Base-by-base conservation (phyloP, 1,139 yeast species). In the Blastobotrys ciferrii region DNA sequence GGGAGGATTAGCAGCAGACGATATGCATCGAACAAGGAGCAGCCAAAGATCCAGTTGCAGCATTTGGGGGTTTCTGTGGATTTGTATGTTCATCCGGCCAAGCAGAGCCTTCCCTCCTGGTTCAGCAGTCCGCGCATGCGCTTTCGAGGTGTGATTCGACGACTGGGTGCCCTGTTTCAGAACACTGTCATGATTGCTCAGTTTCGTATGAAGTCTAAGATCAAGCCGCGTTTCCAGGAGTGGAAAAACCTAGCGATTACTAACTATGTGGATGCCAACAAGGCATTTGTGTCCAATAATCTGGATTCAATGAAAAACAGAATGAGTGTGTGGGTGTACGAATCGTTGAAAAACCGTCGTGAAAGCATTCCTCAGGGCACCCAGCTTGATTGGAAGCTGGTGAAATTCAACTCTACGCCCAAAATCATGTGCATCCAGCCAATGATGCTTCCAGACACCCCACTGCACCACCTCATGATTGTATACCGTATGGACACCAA, bases 221-320 rank as follows among this genome's bases (percentile, higher is more conserved):
- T 80, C 57, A 80, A 76, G 61, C 87, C 89, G 19, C 73, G 80
- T 42, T 82, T 83, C 63, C 68, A 80, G 42, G 75, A 80, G 52
- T 84, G 91, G 91, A 83, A 82, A 63, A 85, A 84, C 63, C 76
- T 76, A 42, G 88, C 89, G 13, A 77, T 85, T 53, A 84, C 84
- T 57, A 72, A 71, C 46, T 84, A 80, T 62, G 82, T 81, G 30
- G 74, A 76, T 48, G 81, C 84, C 14, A 84, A 85, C 67, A 77
- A 78, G 58, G 82, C 85, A 2, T 85, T 85, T 69, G 87, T 88
- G 0, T 57, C 68, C 11, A 76, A 70, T 53, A 72, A 73, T 56
- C 63, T 76, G 43, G 70, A 61, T 47, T 64, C 72, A 25, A 71
- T 77, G 38, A 71, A 70, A 56, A 73, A 68, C 55, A 68, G 68